Evolutionary conservation across 2,329 filamentous ascomycete species (phyloP), one percentile per base, ranked within the genome.

Genomic region (Pyrenochaeta sp.): DNA sequence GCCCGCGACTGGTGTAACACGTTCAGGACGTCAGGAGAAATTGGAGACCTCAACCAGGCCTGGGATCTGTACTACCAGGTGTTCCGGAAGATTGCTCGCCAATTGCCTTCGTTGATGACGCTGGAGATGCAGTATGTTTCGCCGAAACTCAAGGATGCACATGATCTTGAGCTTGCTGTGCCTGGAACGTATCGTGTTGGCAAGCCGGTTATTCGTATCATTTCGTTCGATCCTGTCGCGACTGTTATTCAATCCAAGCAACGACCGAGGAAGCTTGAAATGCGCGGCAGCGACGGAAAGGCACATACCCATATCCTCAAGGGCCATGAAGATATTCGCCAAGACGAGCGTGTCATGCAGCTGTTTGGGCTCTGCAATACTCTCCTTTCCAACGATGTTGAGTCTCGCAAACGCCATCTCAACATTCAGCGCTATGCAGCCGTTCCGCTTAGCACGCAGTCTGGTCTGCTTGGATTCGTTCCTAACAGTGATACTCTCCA

Each of bases 11-110:
- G 94, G 87, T 99, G 94, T 70, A 86, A 89, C 51, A 89, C 95
- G 39, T 99, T 96, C 73, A 87, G 90, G 61, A 84, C 85, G 27
- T 94, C 89, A n/a, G 82, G 86, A 36, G 94, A 99, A 65, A 85
- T 94, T 48, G 93, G 90, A 34, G 95, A 99, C 68, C 83, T 99
- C 31, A 99, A 97, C 66, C 91, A 96, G 72, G 94, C 94, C 6
- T 99, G 94, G 94, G 95, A 99, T 72, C 82, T 99, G 10, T 99
- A 99, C 74, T 99, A 99, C 73, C 91, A 96, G 56, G 94, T 97
- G 1, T 99, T 99, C 84, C 86, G 92, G 49, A 89, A 95, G 67
- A 97, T 99, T 67, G 89, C 88, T 34, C 84, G 93, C 51, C 95
- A 99, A 72, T 76, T 99, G 34, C 92, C 91, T 3, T 94, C 97